Evolutionary conservation across 228 moss, liverwort and hornwort species (phyloP).

Genomic region (Sphagnum fallax): DNA sequence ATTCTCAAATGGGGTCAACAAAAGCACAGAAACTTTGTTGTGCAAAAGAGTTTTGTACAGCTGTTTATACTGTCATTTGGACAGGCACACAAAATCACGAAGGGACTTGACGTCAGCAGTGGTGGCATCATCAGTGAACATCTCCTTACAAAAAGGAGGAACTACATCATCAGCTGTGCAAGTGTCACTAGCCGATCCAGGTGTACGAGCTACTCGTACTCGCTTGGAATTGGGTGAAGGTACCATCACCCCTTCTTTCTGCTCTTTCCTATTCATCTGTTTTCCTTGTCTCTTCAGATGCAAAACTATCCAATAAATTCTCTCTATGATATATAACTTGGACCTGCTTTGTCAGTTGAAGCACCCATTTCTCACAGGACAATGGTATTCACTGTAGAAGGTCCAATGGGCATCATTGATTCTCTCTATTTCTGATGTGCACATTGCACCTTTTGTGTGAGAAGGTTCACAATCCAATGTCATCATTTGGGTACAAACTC

Average conservation of each 20-base stretch:
- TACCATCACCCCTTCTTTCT: constrained; percentile 4
- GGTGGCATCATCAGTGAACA: constrained; percentile 64
- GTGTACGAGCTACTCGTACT: constrained; percentile 61
- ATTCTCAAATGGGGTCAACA: too few relatives aligned
- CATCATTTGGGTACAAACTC: neutral
- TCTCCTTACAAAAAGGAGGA: constrained; percentile 62
- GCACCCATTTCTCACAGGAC: too few relatives aligned
- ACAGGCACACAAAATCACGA: constrained; percentile 85
- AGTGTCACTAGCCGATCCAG: constrained; percentile 69
- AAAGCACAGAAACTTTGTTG: neutral
- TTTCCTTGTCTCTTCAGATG: neutral
- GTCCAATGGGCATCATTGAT: too few relatives aligned
- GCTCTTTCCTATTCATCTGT: neutral
- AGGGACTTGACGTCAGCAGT: constrained; percentile 79
- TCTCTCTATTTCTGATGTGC: neutral
- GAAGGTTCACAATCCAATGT: neutral
- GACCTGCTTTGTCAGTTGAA: too few relatives aligned
- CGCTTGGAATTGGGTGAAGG: constrained; percentile 71
- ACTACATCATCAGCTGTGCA: constrained; percentile 55
- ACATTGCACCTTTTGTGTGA: neutral
- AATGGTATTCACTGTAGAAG: too few relatives aligned
- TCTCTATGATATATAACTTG: too few relatives aligned
- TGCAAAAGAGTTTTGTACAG: neutral
- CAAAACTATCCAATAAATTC: too few relatives aligned
- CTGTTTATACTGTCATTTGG: neutral